These are phyloP conservation scores for Plasmodium yoelii DNA, from an alignment of 169 alveolate species.

Conservation along the genomic window DNA sequence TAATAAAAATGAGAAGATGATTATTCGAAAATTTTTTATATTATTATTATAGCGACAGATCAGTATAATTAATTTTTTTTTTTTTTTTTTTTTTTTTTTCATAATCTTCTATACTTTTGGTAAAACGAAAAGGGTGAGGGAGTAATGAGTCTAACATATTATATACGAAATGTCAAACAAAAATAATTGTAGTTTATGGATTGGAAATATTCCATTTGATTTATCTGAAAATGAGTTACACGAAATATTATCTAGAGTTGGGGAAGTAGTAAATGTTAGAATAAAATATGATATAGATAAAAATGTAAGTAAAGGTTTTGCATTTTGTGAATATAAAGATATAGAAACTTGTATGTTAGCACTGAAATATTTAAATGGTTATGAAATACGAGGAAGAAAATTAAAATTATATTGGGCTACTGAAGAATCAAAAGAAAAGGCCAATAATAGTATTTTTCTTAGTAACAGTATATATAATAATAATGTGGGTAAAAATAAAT, in stretches of 20 bases:
- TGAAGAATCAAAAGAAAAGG: slow-evolving; percentile 77
- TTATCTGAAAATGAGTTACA: slow-evolving; percentile 80
- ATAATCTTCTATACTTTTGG: neutral
- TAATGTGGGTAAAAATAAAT: slow-evolving; percentile 13
- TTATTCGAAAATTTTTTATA: neutral
- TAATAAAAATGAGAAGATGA: neutral
- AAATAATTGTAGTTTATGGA: slow-evolving; percentile 56
- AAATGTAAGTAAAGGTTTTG: slow-evolving; percentile 81
- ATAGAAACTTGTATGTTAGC: slow-evolving; percentile 82
- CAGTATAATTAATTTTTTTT: too few species aligned
- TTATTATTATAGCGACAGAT: neutral
- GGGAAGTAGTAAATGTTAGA: slow-evolving; percentile 77
- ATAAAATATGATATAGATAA: slow-evolving; percentile 81
- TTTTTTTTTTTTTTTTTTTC: neutral
- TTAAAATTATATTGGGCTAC: slow-evolving; percentile 81
- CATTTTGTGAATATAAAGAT: slow-evolving; percentile 83
- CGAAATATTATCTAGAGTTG: slow-evolving; percentile 79
- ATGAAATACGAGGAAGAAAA: slow-evolving; percentile 79
- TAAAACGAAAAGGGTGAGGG: too few species aligned
- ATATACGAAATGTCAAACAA: slow-evolving; percentile 18
- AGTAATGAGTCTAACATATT: too few species aligned
- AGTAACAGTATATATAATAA: neutral
- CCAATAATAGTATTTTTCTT: neutral
- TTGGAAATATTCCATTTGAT: slow-evolving; percentile 83
- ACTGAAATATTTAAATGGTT: slow-evolving; percentile 77